phyloP scores from a whole-genome alignment of 352 stramenopile species.

The Bremia lactucae region DNA sequence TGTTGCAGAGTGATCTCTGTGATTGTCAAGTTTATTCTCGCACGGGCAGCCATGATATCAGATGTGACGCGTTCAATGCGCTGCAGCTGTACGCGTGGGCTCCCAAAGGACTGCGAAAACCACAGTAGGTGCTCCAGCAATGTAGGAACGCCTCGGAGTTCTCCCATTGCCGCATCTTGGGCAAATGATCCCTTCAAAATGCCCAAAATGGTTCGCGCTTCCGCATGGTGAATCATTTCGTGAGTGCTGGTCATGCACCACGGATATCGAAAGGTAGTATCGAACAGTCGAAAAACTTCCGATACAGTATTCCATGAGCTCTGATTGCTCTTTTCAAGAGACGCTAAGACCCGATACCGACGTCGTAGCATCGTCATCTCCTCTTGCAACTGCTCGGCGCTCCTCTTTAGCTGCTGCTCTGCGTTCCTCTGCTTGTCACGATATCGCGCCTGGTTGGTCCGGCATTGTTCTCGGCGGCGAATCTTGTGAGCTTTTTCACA shows the following conservation, averaged over 20 bases:
- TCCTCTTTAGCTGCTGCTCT: constrained; percentile 6
- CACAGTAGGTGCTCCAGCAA: constrained; percentile 9
- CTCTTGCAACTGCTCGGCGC: constrained; percentile 6
- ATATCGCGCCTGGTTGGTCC: constrained; percentile 21
- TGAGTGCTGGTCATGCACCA: constrained; percentile 2
- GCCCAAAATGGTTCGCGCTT: constrained; percentile 1
- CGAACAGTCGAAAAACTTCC: constrained; percentile 9
- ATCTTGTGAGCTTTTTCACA: neutral
- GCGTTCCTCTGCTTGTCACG: constrained; percentile 7
- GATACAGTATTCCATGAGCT: constrained; percentile 9
- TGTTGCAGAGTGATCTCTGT: constrained; percentile 9
- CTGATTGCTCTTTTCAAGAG: constrained; percentile 11
- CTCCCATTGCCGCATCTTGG: constrained; percentile 8
- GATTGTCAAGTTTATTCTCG: constrained; percentile 10
- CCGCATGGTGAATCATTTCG: constrained; percentile 6
- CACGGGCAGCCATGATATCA: constrained; percentile 8
- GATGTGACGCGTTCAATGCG: constrained; percentile 6
- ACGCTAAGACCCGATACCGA: constrained; percentile 9
- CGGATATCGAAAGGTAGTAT: constrained; percentile 7
- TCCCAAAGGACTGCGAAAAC: constrained; percentile 10
- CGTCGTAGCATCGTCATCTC: constrained; percentile 9
- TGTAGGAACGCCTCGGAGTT: constrained; percentile 1
- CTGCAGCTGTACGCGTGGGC: constrained; percentile 5
- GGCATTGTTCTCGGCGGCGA: constrained; percentile 14
- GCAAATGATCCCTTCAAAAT: constrained; percentile 7